Base-by-base conservation (phyloP, 2,329 filamentous ascomycete genomes). In the Pseudocercospora macadamiae region DNA sequence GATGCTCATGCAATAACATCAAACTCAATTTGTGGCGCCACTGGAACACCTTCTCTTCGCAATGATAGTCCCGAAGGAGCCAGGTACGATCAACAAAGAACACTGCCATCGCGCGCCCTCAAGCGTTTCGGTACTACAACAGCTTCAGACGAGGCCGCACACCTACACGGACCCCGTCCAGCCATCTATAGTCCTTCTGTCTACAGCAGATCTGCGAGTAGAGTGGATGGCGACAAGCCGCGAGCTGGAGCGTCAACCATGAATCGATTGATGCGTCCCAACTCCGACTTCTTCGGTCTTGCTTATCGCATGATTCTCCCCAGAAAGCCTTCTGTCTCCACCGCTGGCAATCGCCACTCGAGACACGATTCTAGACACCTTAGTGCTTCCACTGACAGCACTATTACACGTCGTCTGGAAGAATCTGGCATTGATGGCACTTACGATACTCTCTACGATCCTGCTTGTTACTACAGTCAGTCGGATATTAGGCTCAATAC, bases 241-340 rank as follows among this genome's bases (percentile, higher is more conserved):
- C 26, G 47, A 49, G 44, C 32, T 14, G 51, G 34, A 37, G 30
- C 9, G 9, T 48, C 44, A 9, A 49, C 37, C 9, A 36, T 42
- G 18, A 51, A 37, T 9, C 25, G 21, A 4, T 26, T 52, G 6
- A 32, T 54, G 51, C 26, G 52, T 16, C 44, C 34, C 26, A 51
- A 37, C 30, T 34, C 45, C n/a, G 57, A 60, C 25, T 23, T 52
- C 23, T 51, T 56, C 18, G 57, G 57, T 36, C 18, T 48, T 4
- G 51, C 48, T 14, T 60, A 60, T 34, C 57, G 57, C 39, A 56
- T 51, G 47, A 42, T 60, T 30, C 53, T 60, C 10, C 57, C 57
- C 5, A 53, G 48, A 10, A 49, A 47, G 21, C 55, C 55, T 14
- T 49, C 47, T 1, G 4, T 34, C 5, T 49, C 47, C 10, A 49